Conservation (phyloP, 306 rosid genomes). For the Leucaena leucocephala region DNA sequence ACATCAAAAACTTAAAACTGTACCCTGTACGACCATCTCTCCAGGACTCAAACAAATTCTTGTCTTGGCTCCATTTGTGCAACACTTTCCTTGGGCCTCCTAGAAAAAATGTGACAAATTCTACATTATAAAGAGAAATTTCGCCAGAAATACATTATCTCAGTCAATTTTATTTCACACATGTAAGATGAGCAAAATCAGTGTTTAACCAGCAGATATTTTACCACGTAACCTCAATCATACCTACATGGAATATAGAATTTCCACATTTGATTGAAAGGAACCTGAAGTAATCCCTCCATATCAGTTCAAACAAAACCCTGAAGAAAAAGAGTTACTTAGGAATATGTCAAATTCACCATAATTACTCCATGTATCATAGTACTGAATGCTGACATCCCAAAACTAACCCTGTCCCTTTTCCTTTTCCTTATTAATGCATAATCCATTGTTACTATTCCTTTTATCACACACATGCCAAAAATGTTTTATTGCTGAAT, state of each 20-base stretch:
- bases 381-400: slow-evolving; percentile 17
- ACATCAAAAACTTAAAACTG: slow-evolving; percentile 7
- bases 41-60: slow-evolving; percentile 81
- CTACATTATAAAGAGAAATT: neutral
- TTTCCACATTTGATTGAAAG: slow-evolving; percentile 79
- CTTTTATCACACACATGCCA: neutral
- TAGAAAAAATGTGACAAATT: slow-evolving; percentile 30
- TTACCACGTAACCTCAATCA: slow-evolving; percentile 23
- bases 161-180: slow-evolving; percentile 19
- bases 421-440: slow-evolving; percentile 24
- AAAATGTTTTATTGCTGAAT: neutral
- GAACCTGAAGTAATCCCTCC: slow-evolving; percentile 99
- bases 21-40: slow-evolving; percentile 93
- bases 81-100: slow-evolving; percentile 95
- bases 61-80: slow-evolving; percentile 77
- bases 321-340: slow-evolving; percentile 46
- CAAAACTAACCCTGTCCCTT: neutral
- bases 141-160: slow-evolving; percentile 12
- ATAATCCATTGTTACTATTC: neutral
- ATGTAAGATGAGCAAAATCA: slow-evolving; percentile 1
- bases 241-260: slow-evolving; percentile 87
- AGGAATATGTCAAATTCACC: slow-evolving; percentile 24
- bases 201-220: slow-evolving; percentile 11
- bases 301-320: slow-evolving; percentile 91
- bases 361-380: neutral